Base-by-base conservation (phyloP, 805 yeast genomes). In the Ogataea parapolymorpha region DNA sequence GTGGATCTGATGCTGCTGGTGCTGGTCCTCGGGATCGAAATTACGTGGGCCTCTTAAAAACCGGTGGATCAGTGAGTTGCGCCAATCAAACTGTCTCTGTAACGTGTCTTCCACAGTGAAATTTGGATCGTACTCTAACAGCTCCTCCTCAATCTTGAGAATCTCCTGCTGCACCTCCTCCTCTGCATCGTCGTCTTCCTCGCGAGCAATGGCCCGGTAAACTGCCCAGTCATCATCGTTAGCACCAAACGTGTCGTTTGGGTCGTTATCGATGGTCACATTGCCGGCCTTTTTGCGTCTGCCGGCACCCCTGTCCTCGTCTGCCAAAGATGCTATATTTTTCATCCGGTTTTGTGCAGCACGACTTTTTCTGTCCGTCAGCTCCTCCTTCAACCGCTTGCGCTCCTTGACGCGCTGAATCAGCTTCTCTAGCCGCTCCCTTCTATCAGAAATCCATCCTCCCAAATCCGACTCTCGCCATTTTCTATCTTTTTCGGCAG, bases 221-320 rank as follows among this genome's bases (percentile, higher is more conserved):
- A 88, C 81, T 16, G 84, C 79, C 97, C 97, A 91, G 62, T 93
- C 99, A 41, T 85, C 95, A 58, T 91, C 98, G 55, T 88, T 81
- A 2, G 96, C 90, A 42, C 97, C 98, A 63, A 91, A 90, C 0
- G 90, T 86, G 63, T 91, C 98, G 54, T 80, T 87, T 12, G 95
- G 95, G 60, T 88, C 97, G 51, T 86, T 87, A 55, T 87, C 96
- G 25, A 85, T 82, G 1, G 89, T 79, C 0, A 81, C 77, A 50
- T 74, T 77, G 6, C 71, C 75, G 44, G 72, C 66, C 54, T 83
- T 70, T 27, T 72, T 74, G 36, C 74, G 70, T 6, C 56, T 45
- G 12, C 53, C 50, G 16, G 44, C 49, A 6, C 54, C 55, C 11
- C 53, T 50, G 13, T 56, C 65, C 44, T 72, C 85, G 53, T 85